phyloP scores from a whole-genome alignment of 2,329 filamentous ascomycete genomes.

The Xylaria sp. region DNA sequence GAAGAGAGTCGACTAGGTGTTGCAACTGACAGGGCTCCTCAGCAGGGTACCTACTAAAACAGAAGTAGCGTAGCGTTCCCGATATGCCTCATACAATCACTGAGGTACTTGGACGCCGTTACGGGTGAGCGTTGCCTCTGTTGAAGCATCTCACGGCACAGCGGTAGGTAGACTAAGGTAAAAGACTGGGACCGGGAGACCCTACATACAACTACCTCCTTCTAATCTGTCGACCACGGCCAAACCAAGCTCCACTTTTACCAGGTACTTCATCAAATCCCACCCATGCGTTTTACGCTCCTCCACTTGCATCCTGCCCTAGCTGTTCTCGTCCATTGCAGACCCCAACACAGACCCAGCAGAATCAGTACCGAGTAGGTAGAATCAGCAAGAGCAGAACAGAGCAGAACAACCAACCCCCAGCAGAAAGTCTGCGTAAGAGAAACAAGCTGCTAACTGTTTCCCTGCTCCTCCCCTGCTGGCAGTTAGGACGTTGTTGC shows the following conservation, averaged over 20 bases:
- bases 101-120: background rate
- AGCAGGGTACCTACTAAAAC: constrained; percentile 1
- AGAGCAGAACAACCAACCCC: too few species aligned
- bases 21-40: constrained; percentile 16
- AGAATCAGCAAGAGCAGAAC: too few species aligned
- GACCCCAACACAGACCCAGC: background rate
- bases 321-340: constrained; percentile 9
- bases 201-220: background rate
- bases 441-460: too few species aligned
- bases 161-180: constrained; percentile 29
- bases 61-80: background rate
- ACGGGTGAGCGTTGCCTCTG: too few species aligned
- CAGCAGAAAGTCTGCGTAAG: too few species aligned
- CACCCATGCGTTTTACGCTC: constrained; percentile 28
- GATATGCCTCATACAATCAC: background rate
- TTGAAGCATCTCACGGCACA: constrained; percentile 20
- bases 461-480: constrained; percentile 1
- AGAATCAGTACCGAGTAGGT: constrained; percentile 1
- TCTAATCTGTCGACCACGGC: constrained; percentile 1
- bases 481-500: background rate
- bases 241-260: constrained; percentile 21
- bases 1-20: constrained; percentile 13
- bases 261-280: constrained; percentile 24
- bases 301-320: constrained; percentile 20
- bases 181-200: background rate